Percentiles rank a stretch among this genome's conserved stretches.
phyloP scores from a whole-genome alignment of 805 yeast species.

The Metschnikowia henanensis region DNA sequence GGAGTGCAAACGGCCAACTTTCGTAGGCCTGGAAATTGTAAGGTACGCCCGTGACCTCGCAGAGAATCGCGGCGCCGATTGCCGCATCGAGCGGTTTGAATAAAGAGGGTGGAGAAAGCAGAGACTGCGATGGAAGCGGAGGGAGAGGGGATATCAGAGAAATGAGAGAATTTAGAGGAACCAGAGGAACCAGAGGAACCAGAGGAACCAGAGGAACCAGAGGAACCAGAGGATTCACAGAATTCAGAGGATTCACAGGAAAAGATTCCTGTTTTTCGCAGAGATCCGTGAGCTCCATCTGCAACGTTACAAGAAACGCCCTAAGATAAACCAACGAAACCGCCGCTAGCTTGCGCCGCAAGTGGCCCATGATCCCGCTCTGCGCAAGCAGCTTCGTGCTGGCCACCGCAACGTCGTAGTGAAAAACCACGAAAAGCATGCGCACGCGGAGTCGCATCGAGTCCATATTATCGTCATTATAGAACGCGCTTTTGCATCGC shows the following conservation, averaged over 20 bases:
- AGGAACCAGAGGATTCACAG: no score
- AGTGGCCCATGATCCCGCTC: not conserved
- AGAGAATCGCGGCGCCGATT: not conserved
- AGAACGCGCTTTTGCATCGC: conserved; percentile 8
- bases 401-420: not conserved
- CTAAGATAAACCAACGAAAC: conserved; percentile 4
- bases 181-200: no score
- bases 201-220: no score
- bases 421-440: conserved; percentile 5
- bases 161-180: no score
- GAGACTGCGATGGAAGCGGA: no score
- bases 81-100: not conserved
- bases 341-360: not conserved
- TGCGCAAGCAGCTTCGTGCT: not conserved
- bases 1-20: not conserved
- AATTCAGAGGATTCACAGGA: no score
- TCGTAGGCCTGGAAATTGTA: not conserved
- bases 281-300: no score
- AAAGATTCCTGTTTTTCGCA: no score
- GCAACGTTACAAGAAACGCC: conserved; percentile 1
- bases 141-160: no score
- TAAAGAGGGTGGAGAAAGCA: no score
- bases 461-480: conserved; percentile 25
- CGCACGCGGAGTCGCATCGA: conserved; percentile 29
- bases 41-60: not conserved